A percentile compares a stretch with the other conserved stretches of the same genome.
phyloP scores from a whole-genome alignment of 257 asterid genomes.

The Ophiorrhiza pumila region DNA sequence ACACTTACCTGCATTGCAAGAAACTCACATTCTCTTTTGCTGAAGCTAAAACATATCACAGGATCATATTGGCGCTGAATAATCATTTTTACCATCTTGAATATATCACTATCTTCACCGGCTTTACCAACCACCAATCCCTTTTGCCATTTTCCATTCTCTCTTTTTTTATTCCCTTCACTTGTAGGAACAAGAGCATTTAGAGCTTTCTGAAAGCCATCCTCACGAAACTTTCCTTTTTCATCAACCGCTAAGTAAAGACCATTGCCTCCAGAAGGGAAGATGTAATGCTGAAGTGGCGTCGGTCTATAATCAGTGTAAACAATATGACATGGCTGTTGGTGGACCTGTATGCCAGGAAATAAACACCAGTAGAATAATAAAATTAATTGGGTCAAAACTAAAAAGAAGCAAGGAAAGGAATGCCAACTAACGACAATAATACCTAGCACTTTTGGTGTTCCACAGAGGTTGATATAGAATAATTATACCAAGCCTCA shows the following conservation, averaged over 20 bases:
- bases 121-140: slow-evolving; percentile 70
- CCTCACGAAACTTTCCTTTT: slow-evolving; percentile 92
- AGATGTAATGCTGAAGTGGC: slow-evolving; percentile 93
- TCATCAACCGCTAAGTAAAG: slow-evolving; percentile 91
- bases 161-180: slow-evolving; percentile 60
- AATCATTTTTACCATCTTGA: slow-evolving; percentile 98
- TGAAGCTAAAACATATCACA: slow-evolving; percentile 97
- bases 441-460: background rate
- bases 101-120: slow-evolving; percentile 89
- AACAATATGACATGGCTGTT: slow-evolving; percentile 96
- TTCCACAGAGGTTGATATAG: background rate
- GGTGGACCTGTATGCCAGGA: slow-evolving; percentile 72
- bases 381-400: background rate
- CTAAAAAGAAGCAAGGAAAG: background rate
- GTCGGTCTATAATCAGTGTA: slow-evolving; percentile 97
- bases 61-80: slow-evolving; percentile 94
- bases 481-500: background rate
- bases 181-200: slow-evolving; percentile 71
- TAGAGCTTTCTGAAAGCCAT: slow-evolving; percentile 88
- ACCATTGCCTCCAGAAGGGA: slow-evolving; percentile 96
- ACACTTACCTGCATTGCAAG: slow-evolving; percentile 93
- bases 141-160: slow-evolving; percentile 70
- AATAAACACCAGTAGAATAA: slow-evolving; percentile 10
- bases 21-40: slow-evolving; percentile 97
- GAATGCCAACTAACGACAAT: background rate